These are phyloP conservation scores for Pluteus cervinus DNA, from an alignment of 768 basidiomycete genomes.

Conservation along the genomic window DNA sequence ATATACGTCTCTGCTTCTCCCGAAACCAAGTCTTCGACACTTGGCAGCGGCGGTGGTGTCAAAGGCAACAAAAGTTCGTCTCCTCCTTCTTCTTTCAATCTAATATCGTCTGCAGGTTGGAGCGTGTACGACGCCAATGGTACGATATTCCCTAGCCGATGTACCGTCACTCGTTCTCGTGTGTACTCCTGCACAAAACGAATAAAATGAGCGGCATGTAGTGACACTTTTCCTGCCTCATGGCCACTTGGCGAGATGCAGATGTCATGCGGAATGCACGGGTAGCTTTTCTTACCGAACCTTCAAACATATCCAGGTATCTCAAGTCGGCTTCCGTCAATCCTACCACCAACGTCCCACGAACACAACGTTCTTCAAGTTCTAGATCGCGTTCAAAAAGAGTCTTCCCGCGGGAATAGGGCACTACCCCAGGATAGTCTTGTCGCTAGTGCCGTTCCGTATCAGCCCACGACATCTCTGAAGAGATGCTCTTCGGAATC, in stretches of 20 bases:
- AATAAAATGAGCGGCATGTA: slow-evolving; percentile 3
- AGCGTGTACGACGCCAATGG: slow-evolving; percentile 25
- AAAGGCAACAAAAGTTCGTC: slow-evolving; percentile 31
- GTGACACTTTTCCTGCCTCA: too few species aligned
- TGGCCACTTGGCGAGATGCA: too few species aligned
- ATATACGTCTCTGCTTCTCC: slow-evolving; percentile 66
- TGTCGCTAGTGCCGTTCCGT: slow-evolving; percentile 32
- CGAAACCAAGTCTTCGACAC: slow-evolving; percentile 20
- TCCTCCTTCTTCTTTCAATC: background rate
- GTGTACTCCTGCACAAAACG: slow-evolving; percentile 66
- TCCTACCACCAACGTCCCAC: slow-evolving; percentile 76
- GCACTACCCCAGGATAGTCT: slow-evolving; percentile 84
- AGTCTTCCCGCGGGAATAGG: slow-evolving; percentile 39
- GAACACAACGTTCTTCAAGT: slow-evolving; percentile 61
- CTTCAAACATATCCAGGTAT: slow-evolving; percentile 81
- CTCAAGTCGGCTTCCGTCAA: slow-evolving; percentile 57
- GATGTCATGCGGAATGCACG: too few species aligned
- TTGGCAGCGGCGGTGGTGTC: slow-evolving; percentile 35
- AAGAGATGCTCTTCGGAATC: slow-evolving; percentile 4
- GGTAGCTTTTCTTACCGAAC: too few species aligned
- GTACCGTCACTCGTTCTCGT: slow-evolving; percentile 45
- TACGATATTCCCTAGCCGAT: slow-evolving; percentile 44
- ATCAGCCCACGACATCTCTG: background rate
- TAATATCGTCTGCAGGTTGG: too few species aligned
- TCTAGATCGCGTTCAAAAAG: slow-evolving; percentile 47